Evolutionary conservation across 805 yeast species (phyloP).

Genomic region (Teunomyces atbi): DNA sequence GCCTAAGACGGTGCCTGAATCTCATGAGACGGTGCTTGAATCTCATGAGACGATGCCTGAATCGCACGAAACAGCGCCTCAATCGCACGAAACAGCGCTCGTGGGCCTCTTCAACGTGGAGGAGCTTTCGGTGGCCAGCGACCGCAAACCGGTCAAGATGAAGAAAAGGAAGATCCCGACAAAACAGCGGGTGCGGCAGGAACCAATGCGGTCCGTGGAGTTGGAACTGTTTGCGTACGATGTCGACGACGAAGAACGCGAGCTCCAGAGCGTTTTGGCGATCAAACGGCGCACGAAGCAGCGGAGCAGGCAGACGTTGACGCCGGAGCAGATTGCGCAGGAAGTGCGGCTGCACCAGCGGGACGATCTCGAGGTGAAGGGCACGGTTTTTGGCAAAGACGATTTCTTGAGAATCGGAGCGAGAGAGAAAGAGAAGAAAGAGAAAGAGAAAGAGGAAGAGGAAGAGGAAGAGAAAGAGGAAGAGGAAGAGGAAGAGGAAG

Average conservation of each 20-base stretch:
- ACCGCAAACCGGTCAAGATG: conserved; percentile 30
- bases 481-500: conserved; percentile 21
- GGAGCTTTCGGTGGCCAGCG: conserved; percentile 9
- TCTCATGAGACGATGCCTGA: no score
- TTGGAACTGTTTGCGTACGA: conserved; percentile 24
- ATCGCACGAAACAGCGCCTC: no score
- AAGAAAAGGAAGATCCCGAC: conserved; percentile 23
- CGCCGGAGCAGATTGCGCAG: conserved; percentile 35
- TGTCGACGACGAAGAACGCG: conserved; percentile 28
- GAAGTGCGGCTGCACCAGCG: conserved; percentile 30
- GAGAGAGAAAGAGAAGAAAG: conserved; percentile 19
- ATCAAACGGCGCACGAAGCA: conserved; percentile 26
- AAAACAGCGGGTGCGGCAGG: conserved; percentile 10
- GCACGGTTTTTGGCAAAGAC: conserved; percentile 25
- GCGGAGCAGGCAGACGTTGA: conserved; percentile 24
- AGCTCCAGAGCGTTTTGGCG: conserved; percentile 31
- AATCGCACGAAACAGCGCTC: no score
- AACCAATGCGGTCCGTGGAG: conserved; percentile 31
- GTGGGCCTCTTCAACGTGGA: conserved; percentile 9
- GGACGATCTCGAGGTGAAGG: conserved; percentile 18
- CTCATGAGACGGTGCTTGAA: no score
- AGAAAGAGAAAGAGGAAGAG: conserved; percentile 8
- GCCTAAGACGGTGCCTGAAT: no score
- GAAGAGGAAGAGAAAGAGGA: conserved; percentile 23
- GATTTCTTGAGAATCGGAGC: conserved; percentile 18